Evolutionary conservation across 441 rosid genomes (phyloP), one percentile per base, ranked within the genome.

Genomic region (Erodium texanum): DNA sequence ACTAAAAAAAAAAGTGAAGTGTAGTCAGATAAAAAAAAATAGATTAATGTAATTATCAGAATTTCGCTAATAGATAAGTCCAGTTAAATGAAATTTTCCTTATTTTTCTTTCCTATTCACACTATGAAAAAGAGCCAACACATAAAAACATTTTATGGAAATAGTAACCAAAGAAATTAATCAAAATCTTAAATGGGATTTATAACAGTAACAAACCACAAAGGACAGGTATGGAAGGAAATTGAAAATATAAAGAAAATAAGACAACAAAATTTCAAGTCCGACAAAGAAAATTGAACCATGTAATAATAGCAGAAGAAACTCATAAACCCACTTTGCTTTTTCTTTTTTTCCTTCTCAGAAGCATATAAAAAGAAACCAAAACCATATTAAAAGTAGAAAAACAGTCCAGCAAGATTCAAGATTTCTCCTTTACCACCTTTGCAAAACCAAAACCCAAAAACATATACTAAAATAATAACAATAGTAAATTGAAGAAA

Each of bases 21-120:
- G n/a, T n/a, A n/a, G n/a, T n/a, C 4, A 1, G 4, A 27, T 4
- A 27, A 27, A 27, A 27, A 27, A 27, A 4, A 1, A 9, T 23
- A 68, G 19, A 68, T 11, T 19, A 27, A 38, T 9, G 45, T 34
- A 41, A 71, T 43, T 58, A 34, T 69, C 43, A 7, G 24, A 24
- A 56, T n/a, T n/a, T n/a, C n/a, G n/a, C n/a, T n/a, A 56, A 56
- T 12, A 18, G 23, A 56, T 7, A 16, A 56, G 11, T 5, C 12
- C 62, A 6, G 20, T 3, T 19, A 7, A 22, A 52, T 22, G n/a
- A 22, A 50, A 50, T 6, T 50, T 50, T 19, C 19, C 24, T 19
- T 56, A 8, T 58, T 56, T 58, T 58, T 58, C 62, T 22, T 59
- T 1, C n/a, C n/a, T 9, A 9, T 10, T 10, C 32, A 3, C 6